Evolutionary conservation across 2,329 filamentous ascomycete species (phyloP), one percentile per base, ranked within the genome.

Genomic region (Aspergillus terreus): DNA sequence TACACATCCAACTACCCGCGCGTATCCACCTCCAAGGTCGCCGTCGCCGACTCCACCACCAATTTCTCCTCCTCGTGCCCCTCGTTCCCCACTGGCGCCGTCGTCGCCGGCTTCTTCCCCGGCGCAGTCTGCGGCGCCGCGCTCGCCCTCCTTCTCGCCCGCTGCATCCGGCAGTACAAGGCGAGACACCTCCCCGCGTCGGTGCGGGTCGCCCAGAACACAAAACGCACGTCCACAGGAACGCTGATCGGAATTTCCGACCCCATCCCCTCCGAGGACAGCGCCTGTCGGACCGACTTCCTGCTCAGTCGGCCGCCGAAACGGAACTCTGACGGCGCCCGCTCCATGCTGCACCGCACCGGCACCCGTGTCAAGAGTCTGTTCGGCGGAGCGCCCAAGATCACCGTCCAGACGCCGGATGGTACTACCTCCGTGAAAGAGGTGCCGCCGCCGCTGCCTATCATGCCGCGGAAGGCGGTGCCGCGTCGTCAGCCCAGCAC

Each of bases 131-230:
- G 71, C 25, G 76, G 76, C 6, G 67, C 70, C 70, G 44, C 86
- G 75, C 33, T 76, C 71, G 62, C 81, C 81, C 33, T 82, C 78
- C 57, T 77, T 68, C 65, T 84, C 50, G 59, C 69, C 35, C 64
- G 69, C 49, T 73, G 67, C 56, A 58, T 73, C 48, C 65, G 72
- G 45, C 64, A 66, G 36, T 54, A 59, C 19, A 52, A 57, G 46
- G 54, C 59, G 35, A 54, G 53, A 4, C 60, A 62, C 25, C 47
- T 32, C 6, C 54, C 58, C 11, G 46, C 53, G 3, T 45, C 52
- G 3, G 49, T 55, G 4, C 71, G 67, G 43, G 32, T 60, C 6
- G 46, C 59, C 1, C 57, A 64, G 21, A 60, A 67, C 43, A 67
- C 66, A 23, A 60, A 66, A 42, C 65, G 65, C 30, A 68, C 69